phyloP scores from a whole-genome alignment of 192 early-diverging fungal genomes.

The Rhizoclosmatium globosum region DNA sequence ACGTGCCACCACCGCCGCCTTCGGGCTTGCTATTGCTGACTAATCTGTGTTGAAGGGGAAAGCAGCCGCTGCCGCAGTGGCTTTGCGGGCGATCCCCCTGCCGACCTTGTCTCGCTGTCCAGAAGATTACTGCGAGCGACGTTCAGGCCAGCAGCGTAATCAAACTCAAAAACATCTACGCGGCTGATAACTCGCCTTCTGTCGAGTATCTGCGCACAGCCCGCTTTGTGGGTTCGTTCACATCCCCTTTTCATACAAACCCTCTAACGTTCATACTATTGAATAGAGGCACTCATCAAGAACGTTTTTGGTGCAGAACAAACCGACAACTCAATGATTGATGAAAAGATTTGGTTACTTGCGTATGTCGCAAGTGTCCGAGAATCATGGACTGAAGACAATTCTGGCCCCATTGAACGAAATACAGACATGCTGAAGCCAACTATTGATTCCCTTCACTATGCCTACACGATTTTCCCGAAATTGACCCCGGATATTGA shows the following conservation, averaged over 20 bases:
- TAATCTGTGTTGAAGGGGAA: no score
- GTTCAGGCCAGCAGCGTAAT: constrained; percentile 29
- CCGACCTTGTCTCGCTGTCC: neutral
- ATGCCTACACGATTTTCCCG: constrained; percentile 10
- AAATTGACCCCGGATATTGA: constrained; percentile 35
- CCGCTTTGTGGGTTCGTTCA: constrained; percentile 13
- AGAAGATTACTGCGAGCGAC: neutral
- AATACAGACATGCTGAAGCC: neutral
- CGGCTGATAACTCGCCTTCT: constrained; percentile 10
- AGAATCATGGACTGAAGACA: neutral
- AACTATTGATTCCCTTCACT: constrained; percentile 19
- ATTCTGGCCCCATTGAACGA: neutral
- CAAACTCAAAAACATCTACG: constrained; percentile 31
- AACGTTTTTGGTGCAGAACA: constrained; percentile 25
- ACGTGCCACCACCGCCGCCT: neutral
- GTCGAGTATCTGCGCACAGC: constrained; percentile 7
- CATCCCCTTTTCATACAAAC: neutral
- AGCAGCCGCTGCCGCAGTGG: neutral
- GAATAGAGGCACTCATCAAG: constrained; percentile 27
- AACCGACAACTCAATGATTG: constrained; percentile 26
- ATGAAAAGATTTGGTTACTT: constrained; percentile 39
- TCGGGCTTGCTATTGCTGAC: no score
- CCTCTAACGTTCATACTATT: neutral
- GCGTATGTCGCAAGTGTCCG: constrained; percentile 21
- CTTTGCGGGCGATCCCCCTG: neutral